Evolutionary conservation across 805 yeast genomes (phyloP).

Genomic region (Isabelozyma heimii): DNA sequence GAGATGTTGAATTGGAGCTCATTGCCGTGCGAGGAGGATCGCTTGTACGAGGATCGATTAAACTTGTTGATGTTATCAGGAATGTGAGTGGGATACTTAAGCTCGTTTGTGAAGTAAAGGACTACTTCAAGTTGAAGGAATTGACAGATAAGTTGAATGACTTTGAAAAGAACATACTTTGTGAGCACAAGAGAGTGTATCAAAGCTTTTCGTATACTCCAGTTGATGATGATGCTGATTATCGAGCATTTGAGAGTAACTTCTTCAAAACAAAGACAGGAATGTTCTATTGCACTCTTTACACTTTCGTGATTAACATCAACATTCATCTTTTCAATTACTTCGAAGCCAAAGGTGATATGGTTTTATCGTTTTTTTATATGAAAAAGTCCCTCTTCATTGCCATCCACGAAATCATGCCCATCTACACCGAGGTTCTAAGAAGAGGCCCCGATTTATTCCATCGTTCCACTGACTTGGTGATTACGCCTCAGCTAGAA

Average conservation of each 20-base stretch:
- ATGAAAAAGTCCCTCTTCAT: constrained; percentile 21
- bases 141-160: constrained; percentile 9
- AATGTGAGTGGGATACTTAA: no score
- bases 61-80: constrained; percentile 6
- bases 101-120: constrained; percentile 12
- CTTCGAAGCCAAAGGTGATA: constrained; percentile 20
- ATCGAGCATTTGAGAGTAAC: background rate
- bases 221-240: background rate
- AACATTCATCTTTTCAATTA: constrained; percentile 19
- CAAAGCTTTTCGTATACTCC: no score
- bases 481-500: constrained; percentile 16
- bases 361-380: constrained; percentile 22
- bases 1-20: constrained; percentile 28
- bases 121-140: constrained; percentile 11
- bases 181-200: constrained; percentile 2
- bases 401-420: constrained; percentile 17
- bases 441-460: constrained; percentile 6
- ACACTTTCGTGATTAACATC: constrained; percentile 8
- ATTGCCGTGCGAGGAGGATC: constrained; percentile 16
- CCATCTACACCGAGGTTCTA: constrained; percentile 12
- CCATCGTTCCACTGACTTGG: constrained; percentile 14
- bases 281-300: constrained; percentile 12
- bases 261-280: constrained; percentile 9
- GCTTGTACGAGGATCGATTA: constrained; percentile 9
- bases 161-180: constrained; percentile 7